These are phyloP conservation scores for Globisporangium nagaii DNA, from an alignment of 352 stramenopile species.

Conservation along the genomic window DNA sequence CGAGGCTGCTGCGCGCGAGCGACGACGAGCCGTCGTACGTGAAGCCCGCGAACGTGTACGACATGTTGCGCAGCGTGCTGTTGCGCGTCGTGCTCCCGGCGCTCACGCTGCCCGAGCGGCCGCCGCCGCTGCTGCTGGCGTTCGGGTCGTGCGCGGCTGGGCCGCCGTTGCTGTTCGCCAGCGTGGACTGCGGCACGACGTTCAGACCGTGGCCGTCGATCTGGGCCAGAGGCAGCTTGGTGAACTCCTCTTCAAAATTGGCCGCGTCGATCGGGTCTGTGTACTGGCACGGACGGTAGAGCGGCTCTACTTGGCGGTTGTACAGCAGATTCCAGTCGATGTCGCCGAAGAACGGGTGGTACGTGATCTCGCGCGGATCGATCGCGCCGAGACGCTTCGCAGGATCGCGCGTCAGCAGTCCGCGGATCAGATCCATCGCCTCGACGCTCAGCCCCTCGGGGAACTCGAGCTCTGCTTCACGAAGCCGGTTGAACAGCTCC, in stretches of 20 bases:
- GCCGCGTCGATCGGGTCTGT: slow-evolving; percentile 77
- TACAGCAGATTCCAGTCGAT: slow-evolving; percentile 82
- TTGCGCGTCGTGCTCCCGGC: slow-evolving; percentile 39
- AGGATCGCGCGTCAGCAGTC: slow-evolving; percentile 90
- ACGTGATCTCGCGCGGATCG: slow-evolving; percentile 71
- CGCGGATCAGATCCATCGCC: slow-evolving; percentile 77
- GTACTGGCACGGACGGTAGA: slow-evolving; percentile 81
- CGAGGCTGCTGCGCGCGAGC: slow-evolving; percentile 36
- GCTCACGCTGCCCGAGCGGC: slow-evolving; percentile 12
- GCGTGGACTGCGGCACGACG: slow-evolving; percentile 36
- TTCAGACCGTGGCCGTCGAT: slow-evolving; percentile 67
- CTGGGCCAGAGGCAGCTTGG: slow-evolving; percentile 61
- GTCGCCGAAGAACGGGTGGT: slow-evolving; percentile 77
- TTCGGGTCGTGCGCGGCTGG: not conserved
- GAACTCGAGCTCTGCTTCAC: slow-evolving; percentile 66
- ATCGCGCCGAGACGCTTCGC: slow-evolving; percentile 87
- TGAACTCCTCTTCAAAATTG: slow-evolving; percentile 86
- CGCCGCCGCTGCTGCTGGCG: slow-evolving; percentile 12
- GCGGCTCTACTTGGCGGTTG: slow-evolving; percentile 64
- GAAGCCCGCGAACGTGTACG: slow-evolving; percentile 82
- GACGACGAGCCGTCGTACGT: slow-evolving; percentile 73
- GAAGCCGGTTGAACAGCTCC: slow-evolving; percentile 64
- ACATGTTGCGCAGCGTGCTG: slow-evolving; percentile 73
- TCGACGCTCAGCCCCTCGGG: slow-evolving; percentile 55
- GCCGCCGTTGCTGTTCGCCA: slow-evolving; percentile 8